Evolutionary conservation across 352 stramenopile species (phyloP).

Genomic region (Globisporangium paddicum): DNA sequence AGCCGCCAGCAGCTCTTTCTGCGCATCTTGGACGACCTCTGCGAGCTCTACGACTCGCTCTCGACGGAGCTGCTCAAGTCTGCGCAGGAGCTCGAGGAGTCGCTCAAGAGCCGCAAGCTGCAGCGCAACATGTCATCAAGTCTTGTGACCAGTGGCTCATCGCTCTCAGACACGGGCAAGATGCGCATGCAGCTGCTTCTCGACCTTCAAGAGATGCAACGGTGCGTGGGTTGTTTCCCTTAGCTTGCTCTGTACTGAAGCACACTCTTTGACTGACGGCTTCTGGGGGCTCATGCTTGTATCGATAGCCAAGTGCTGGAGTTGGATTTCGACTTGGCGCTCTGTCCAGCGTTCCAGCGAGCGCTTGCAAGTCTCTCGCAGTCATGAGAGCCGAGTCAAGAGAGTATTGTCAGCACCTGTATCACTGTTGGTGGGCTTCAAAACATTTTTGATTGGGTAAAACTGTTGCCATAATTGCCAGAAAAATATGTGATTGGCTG

Average conservation of each 20-base stretch:
- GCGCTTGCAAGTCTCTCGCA: conserved; percentile 15
- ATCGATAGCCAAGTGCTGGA: conserved; percentile 38
- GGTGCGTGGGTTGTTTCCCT: conserved; percentile 33
- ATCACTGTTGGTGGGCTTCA: no score
- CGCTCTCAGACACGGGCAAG: conserved; percentile 79
- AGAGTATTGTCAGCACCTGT: no score
- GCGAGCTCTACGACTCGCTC: conserved; percentile 51
- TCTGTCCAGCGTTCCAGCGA: conserved; percentile 24
- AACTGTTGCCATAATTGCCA: conserved; percentile 5
- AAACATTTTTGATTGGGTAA: conserved; percentile 13
- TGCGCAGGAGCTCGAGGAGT: conserved; percentile 77
- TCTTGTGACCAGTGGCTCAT: conserved; percentile 12
- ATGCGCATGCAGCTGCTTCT: conserved; percentile 79
- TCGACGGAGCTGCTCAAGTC: conserved; percentile 76
- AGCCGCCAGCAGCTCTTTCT: conserved; percentile 44
- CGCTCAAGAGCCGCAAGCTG: conserved; percentile 84
- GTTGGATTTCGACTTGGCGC: conserved; percentile 41
- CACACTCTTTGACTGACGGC: conserved; percentile 1
- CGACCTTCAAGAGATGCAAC: conserved; percentile 67
- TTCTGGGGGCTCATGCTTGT: background rate
- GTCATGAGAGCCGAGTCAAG: no score
- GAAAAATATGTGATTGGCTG: conserved; percentile 28
- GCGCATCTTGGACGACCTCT: conserved; percentile 54
- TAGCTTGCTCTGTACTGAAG: no score
- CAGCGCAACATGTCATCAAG: conserved; percentile 47